These are phyloP conservation scores for Chimonanthus praecox DNA, from an alignment of 164 flowering plant genomes.

Conservation along the genomic window DNA sequence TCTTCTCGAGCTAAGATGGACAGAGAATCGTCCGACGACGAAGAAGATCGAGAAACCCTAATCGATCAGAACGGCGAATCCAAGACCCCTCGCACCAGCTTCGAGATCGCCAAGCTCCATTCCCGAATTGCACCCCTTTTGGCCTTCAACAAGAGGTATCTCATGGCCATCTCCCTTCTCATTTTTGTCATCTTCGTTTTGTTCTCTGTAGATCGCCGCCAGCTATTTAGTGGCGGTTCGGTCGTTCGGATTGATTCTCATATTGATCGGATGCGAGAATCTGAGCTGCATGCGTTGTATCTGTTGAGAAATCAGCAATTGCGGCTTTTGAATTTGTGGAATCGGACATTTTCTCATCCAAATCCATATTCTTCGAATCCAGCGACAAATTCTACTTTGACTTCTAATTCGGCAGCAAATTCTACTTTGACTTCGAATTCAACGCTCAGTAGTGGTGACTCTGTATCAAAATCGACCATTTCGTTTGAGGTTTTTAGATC, in stretches of 20 bases:
- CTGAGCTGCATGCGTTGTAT: conserved; percentile 66
- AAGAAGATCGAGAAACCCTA: conserved; percentile 48
- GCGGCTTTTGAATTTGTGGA: conserved; percentile 59
- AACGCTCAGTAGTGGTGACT: not conserved
- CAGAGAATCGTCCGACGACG: conserved; percentile 44
- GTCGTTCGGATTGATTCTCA: conserved; percentile 14
- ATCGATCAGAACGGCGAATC: conserved; percentile 36
- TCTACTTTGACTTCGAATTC: conserved; percentile 10
- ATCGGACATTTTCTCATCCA: conserved; percentile 21
- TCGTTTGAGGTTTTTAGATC: conserved; percentile 40
- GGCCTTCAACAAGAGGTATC: conserved; percentile 40
- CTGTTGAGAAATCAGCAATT: conserved; percentile 64
- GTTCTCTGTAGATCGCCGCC: conserved; percentile 43
- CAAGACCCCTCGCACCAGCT: conserved; percentile 11
- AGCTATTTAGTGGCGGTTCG: conserved; percentile 29
- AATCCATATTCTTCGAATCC: not conserved
- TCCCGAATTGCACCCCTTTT: conserved; percentile 11
- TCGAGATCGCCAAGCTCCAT: conserved; percentile 16
- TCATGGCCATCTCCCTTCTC: conserved; percentile 40
- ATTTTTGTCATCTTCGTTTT: conserved; percentile 39
- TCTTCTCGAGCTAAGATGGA: conserved; percentile 15
- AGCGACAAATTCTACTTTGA: not conserved
- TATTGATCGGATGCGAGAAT: conserved; percentile 52
- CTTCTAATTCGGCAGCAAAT: conserved; percentile 5
- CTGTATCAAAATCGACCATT: not conserved